Base-by-base conservation (phyloP, 805 yeast genomes). In the Lipomyces chichibuensis region DNA sequence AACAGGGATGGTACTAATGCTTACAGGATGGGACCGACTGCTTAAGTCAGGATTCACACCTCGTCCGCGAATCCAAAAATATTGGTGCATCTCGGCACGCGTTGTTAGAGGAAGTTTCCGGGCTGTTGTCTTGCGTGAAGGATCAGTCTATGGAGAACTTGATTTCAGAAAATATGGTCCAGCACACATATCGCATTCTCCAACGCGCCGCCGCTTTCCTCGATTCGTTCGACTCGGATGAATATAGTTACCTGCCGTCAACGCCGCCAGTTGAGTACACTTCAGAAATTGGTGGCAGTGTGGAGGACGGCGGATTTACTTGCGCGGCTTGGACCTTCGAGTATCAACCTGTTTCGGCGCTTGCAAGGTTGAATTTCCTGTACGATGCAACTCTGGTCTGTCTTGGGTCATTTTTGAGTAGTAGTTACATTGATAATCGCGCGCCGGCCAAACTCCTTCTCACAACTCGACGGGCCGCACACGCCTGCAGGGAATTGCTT, bases 31-130 rank as follows among this genome's bases (percentile, higher is more conserved):
- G 74, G 46, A 74, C 79, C 23, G 75, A 77, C 7, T 74, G 79
- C 17, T 74, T 78, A 14, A 75, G 77, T 7, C 73, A 80, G 2
- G 79, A 78, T 55, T 71, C 79, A 9, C 72, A 71, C 17, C 70
- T 73, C 3, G 78, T 79, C 20, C 69, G 69, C 51, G 67, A 71
- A 49, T 70, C 75, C 4, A 77, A 75, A 33, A 65, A 74, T 5
- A 73, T 79, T 25, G 71, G 77, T 17, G 73, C 73, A 37, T 72
- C 77, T 62, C 72, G 83, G 59, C 78, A 78, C 67, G 69, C 75
- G 23, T 72, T 80, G 56, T 75, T 80, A 46, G 77, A 80, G 1
- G 81, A 80, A 63, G 75, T 80, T 33, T 81, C 82, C 8, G 77
- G 74, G 52, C 70, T 80, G 46, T 81, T 80, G 17, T 75, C 78